Base-by-base conservation (phyloP, 192 early-diverging fungal species). In the Glomus cerebriforme region DNA sequence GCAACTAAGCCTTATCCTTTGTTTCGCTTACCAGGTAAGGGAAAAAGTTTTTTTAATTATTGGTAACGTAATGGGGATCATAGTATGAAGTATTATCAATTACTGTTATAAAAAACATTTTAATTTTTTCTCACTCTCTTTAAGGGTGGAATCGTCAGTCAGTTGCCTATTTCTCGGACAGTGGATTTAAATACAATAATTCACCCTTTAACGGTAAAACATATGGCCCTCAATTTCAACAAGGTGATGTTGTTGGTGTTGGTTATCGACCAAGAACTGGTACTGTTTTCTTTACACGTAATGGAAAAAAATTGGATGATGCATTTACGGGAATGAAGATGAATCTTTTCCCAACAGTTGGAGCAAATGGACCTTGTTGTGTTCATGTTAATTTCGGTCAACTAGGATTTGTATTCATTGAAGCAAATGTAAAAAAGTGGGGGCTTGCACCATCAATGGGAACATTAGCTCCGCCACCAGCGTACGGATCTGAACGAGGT, bases 371-470 rank as follows among this genome's bases (percentile, higher is more conserved):
- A 7, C 87, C 87, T 17, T 89, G 88, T 76, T 82, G 83, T 13
- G 74, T 90, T 6, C 87, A 88, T 81, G 91, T 92, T 73, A 94
- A 94, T 83, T 89, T 94, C 86, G 93, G 93, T 19, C 93, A 94
- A 79, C 86, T 88, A 43, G 93, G 93, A 13, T 95, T 93, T 82
- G 93, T 95, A 8, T 95, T 95, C 84, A 87, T 95, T 6, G 93
- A 95, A 77, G 93, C 93, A 58, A 94, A 94, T 77, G 92, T 94
- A 47, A 93, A 93, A 86, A 91, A 92, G 70, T 94, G 93, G 93
- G 93, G 93, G 0, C 82, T 94, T 29, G 93, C 92, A 1, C 92
- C 93, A 12, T 81, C 90, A 8, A 88, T 90, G 79, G 93, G 93
- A 47, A 86, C 92, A 5, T 74, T 91, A 15, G 84, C 85, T 22